These are phyloP conservation scores for Avena eriantha DNA, from an alignment of 176 grass and related monocot genomes.

Conservation along the genomic window DNA sequence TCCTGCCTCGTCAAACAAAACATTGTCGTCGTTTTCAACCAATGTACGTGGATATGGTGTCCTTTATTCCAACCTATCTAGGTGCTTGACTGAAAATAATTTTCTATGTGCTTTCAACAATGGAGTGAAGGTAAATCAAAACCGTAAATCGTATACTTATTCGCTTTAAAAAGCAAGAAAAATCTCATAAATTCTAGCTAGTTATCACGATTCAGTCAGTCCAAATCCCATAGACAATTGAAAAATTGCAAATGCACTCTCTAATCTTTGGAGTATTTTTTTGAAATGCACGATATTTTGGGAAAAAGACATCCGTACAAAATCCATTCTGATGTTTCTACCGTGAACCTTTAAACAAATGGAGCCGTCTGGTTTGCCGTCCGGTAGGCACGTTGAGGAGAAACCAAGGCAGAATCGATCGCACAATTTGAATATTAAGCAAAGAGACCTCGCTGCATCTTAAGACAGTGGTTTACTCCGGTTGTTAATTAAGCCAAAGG, in stretches of 20 bases:
- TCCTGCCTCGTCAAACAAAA: neutral
- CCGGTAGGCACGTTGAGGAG: neutral
- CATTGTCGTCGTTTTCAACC: constrained; percentile 19
- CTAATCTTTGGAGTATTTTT: neutral
- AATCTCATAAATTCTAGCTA: neutral
- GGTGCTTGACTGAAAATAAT: neutral
- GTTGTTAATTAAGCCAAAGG: neutral
- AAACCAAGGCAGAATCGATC: constrained; percentile 1
- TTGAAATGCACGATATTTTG: neutral
- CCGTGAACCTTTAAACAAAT: neutral
- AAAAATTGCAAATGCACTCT: neutral
- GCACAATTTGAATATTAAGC: neutral
- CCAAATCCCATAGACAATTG: neutral
- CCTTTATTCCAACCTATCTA: constrained; percentile 18
- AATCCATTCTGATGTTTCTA: neutral
- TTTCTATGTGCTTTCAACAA: neutral
- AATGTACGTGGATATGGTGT: neutral
- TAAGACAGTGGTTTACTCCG: neutral
- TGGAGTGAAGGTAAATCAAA: neutral
- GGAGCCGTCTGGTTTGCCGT: neutral
- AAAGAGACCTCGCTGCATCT: neutral
- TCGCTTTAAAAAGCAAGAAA: neutral
- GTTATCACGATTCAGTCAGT: neutral
- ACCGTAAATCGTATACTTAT: neutral
- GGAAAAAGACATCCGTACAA: neutral